These are phyloP conservation scores for Oryza meyeriana DNA, from an alignment of 176 grass and related monocot genomes.

Conservation along the genomic window DNA sequence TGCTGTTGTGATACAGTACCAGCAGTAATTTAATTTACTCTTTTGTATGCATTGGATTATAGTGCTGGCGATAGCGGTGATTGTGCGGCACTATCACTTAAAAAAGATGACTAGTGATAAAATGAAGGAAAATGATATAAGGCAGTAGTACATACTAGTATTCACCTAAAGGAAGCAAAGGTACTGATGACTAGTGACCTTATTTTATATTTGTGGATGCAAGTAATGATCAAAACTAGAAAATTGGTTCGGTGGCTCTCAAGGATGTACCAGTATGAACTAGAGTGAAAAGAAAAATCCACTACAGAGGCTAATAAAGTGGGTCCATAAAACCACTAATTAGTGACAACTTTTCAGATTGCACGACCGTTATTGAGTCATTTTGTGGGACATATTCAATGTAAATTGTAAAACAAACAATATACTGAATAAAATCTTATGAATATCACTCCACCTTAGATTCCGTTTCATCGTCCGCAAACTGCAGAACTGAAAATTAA, in stretches of 20 bases:
- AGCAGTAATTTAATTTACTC: background rate
- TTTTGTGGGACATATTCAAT: background rate
- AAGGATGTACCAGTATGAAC: background rate
- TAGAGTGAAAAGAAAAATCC: background rate
- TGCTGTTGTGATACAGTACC: background rate
- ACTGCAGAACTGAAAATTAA: background rate
- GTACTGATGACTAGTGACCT: background rate
- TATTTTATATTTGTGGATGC: background rate
- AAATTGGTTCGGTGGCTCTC: background rate
- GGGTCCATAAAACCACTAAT: background rate
- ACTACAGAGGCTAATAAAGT: background rate
- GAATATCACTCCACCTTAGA: background rate
- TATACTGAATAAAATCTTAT: background rate
- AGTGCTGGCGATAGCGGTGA: background rate
- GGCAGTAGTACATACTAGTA: background rate
- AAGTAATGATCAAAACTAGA: background rate
- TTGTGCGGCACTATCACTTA: background rate
- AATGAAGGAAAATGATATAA: background rate
- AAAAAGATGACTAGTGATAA: background rate
- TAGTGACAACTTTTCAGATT: background rate
- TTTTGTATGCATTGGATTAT: background rate
- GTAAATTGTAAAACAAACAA: background rate
- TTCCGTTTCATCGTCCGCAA: background rate
- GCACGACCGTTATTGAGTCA: background rate
- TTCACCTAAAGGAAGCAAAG: background rate